A percentile compares a stretch with the other conserved stretches of the same genome.
Conservation (phyloP, 192 early-diverging fungal species). For the Haplosporangium gracile region DNA sequence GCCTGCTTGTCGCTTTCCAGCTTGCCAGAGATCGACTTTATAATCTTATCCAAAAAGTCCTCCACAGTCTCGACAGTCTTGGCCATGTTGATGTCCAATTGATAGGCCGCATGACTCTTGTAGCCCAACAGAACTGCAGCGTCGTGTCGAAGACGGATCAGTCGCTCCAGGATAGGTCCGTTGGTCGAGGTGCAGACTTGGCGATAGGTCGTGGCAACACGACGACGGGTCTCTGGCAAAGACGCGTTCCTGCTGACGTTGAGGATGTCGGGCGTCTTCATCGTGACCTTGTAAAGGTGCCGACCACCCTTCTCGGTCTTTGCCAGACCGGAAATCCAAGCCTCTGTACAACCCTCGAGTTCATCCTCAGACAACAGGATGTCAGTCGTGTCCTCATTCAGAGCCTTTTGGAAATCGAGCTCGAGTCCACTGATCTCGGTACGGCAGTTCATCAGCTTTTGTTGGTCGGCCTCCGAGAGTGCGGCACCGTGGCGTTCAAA, state of each 20-base stretch:
- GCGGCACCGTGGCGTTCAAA: conserved; percentile 82
- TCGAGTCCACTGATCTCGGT: conserved; percentile 77
- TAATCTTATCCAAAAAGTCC: conserved; percentile 77
- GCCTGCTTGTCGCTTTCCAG: conserved; percentile 70
- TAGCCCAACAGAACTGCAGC: conserved; percentile 77
- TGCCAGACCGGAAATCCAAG: conserved; percentile 61
- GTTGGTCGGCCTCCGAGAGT: conserved; percentile 70
- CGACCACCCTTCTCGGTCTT: conserved; percentile 26
- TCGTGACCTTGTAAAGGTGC: conserved; percentile 78
- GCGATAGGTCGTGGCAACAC: conserved; percentile 41
- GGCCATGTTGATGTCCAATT: conserved; percentile 88
- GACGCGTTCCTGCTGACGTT: conserved; percentile 34
- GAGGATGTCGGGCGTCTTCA: conserved; percentile 41
- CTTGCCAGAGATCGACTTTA: conserved; percentile 66
- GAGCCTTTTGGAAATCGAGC: conserved; percentile 79
- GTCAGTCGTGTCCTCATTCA: conserved; percentile 75
- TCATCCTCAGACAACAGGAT: conserved; percentile 57
- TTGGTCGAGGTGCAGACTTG: conserved; percentile 54
- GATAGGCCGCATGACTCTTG: conserved; percentile 76
- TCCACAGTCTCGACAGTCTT: conserved; percentile 74
- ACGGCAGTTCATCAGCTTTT: conserved; percentile 71
- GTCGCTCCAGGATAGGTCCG: conserved; percentile 44
- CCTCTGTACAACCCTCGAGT: conserved; percentile 39
- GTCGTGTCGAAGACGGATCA: conserved; percentile 64
- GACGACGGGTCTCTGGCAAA: conserved; percentile 23